Evolutionary conservation across 345 rosid genomes (phyloP).

Genomic region (Kernera saxatilis): DNA sequence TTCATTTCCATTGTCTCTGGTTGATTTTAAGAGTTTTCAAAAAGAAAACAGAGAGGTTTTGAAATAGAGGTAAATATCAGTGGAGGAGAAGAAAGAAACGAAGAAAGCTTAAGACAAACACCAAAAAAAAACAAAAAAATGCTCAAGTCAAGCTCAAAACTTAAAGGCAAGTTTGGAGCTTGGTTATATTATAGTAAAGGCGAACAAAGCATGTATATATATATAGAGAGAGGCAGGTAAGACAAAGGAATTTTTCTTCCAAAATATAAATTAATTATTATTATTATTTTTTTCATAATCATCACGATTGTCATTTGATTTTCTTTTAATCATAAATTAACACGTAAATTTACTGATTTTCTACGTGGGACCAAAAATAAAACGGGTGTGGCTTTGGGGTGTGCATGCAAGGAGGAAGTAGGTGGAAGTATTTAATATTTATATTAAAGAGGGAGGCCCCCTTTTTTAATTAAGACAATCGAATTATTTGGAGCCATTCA

Average conservation of each 20-base stretch:
- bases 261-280: neutral
- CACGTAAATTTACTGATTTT: neutral
- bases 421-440: constrained; percentile 14
- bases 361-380: neutral
- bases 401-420: constrained; percentile 18
- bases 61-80: neutral
- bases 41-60: neutral
- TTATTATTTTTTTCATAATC: neutral
- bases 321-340: neutral
- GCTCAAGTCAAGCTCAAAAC: neutral
- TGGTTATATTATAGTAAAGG: neutral
- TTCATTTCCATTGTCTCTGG: constrained; percentile 31
- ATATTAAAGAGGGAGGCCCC: constrained; percentile 24
- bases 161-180: constrained; percentile 4
- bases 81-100: neutral
- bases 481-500: constrained; percentile 31
- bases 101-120: neutral
- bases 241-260: neutral
- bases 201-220: constrained; percentile 4
- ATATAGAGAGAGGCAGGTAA: constrained; percentile 9
- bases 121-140: neutral
- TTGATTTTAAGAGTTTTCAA: neutral
- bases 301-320: neutral
- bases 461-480: constrained; percentile 1
- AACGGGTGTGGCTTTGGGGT: constrained; percentile 25